A percentile compares a stretch with the other conserved stretches of the same genome.
Evolutionary conservation across 768 basidiomycete species (phyloP).

Genomic region (Hortiboletus flavorubellus): DNA sequence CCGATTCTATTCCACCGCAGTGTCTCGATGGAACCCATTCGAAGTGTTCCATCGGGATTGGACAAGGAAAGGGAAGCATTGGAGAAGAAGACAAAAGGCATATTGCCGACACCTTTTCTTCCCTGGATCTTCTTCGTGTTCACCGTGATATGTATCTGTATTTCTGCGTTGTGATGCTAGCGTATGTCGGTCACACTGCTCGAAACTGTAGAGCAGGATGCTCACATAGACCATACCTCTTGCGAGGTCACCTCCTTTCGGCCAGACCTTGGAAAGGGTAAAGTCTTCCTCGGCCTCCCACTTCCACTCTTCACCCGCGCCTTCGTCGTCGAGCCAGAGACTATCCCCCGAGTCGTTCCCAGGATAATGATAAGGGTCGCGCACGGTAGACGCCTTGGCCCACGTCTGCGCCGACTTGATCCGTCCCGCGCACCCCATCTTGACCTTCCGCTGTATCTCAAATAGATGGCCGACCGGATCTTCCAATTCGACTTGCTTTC

Average conservation of each 20-base stretch:
- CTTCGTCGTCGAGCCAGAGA: slow-evolving; percentile 28
- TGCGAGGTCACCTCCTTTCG: slow-evolving; percentile 36
- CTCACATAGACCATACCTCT: slow-evolving; percentile 64
- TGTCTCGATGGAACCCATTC: slow-evolving; percentile 22
- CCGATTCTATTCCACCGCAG: slow-evolving; percentile 31
- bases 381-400: slow-evolving; percentile 49
- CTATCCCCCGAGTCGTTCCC: slow-evolving; percentile 39
- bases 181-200: neutral
- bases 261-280: slow-evolving; percentile 58
- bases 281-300: slow-evolving; percentile 74
- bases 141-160: slow-evolving; percentile 61
- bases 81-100: slow-evolving; percentile 58
- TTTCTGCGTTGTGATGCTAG: slow-evolving; percentile 52
- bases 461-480: slow-evolving; percentile 49
- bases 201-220: neutral
- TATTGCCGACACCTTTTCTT: slow-evolving; percentile 58
- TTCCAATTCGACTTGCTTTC: slow-evolving; percentile 15
- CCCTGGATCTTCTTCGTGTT: slow-evolving; percentile 49
- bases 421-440: slow-evolving; percentile 46
- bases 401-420: slow-evolving; percentile 49
- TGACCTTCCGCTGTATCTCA: slow-evolving; percentile 50
- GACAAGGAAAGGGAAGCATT: slow-evolving; percentile 36
- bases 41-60: slow-evolving; percentile 21
- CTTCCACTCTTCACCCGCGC: slow-evolving; percentile 49
- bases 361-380: slow-evolving; percentile 46